Evolutionary conservation across 192 early-diverging fungal species (phyloP).

Genomic region (Backusella luteola): DNA sequence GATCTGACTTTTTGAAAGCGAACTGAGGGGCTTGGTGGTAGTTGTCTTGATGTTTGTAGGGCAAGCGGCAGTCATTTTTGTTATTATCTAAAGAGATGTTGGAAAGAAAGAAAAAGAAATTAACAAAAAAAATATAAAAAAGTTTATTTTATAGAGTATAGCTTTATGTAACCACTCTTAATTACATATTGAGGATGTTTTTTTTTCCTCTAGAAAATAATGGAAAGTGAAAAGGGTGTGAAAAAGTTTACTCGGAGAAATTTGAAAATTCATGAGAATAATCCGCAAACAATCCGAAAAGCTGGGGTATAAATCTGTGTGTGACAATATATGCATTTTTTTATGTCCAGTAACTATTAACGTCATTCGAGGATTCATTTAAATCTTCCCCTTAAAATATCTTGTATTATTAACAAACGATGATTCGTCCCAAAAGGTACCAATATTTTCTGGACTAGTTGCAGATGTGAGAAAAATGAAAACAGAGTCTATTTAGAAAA

Average conservation of each 20-base stretch:
- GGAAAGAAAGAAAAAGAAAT: background rate
- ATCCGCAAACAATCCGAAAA: background rate
- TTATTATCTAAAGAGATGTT: background rate
- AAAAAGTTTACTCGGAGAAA: slow-evolving; percentile 1
- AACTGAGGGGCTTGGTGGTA: background rate
- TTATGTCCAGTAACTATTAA: background rate
- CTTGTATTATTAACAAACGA: background rate
- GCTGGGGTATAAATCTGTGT: background rate
- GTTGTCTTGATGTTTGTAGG: background rate
- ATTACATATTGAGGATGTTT: background rate
- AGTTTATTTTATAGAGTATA: background rate
- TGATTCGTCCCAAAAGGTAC: background rate
- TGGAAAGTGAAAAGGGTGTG: background rate
- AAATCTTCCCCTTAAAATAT: background rate
- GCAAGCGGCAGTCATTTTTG: background rate
- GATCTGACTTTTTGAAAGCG: background rate
- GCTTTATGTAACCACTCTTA: background rate
- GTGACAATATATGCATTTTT: background rate
- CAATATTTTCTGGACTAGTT: background rate
- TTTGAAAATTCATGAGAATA: background rate
- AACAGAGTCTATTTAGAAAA: background rate
- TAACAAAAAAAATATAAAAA: background rate
- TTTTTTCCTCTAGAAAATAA: background rate
- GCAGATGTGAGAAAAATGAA: background rate
- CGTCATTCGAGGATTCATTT: background rate